Evolutionary conservation across 2,329 filamentous ascomycete species (phyloP).

Genomic region (Penicillium brasilianum): DNA sequence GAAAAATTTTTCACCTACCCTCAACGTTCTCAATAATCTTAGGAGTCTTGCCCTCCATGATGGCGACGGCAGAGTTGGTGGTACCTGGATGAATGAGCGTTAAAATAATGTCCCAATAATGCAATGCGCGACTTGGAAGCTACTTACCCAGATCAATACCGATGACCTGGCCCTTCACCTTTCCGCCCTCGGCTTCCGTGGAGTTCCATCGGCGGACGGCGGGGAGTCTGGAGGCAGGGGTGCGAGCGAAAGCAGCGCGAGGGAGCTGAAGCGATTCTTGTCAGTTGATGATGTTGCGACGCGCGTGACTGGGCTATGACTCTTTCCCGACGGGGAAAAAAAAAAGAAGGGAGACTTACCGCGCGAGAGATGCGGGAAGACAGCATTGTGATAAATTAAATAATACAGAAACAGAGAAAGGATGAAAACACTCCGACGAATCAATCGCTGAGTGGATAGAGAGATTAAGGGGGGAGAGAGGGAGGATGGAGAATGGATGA

Average conservation of each 20-base stretch:
- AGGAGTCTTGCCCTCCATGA: slow-evolving; percentile 96
- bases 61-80: slow-evolving; percentile 94
- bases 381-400: slow-evolving; percentile 65
- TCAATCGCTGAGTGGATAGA: slow-evolving; percentile 40
- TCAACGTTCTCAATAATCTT: slow-evolving; percentile 98
- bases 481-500: slow-evolving; percentile 28
- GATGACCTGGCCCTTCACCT: slow-evolving; percentile 94
- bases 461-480: slow-evolving; percentile 15
- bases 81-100: slow-evolving; percentile 61
- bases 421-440: slow-evolving; percentile 37
- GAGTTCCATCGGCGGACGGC: slow-evolving; percentile 64
- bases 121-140: not conserved
- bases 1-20: slow-evolving; percentile 60
- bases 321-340: slow-evolving; percentile 10
- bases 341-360: slow-evolving; percentile 60
- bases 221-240: slow-evolving; percentile 71
- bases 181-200: slow-evolving; percentile 63
- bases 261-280: slow-evolving; percentile 65
- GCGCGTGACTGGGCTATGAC: slow-evolving; percentile 22
- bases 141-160: slow-evolving; percentile 92
- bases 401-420: slow-evolving; percentile 43
- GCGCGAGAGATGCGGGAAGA: slow-evolving; percentile 73
- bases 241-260: slow-evolving; percentile 74
- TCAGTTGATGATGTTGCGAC: slow-evolving; percentile 29
- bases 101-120: slow-evolving; percentile 16